Evolutionary conservation across 2,329 filamentous ascomycete species (phyloP).

Genomic region (Acrodontium crateriforme): DNA sequence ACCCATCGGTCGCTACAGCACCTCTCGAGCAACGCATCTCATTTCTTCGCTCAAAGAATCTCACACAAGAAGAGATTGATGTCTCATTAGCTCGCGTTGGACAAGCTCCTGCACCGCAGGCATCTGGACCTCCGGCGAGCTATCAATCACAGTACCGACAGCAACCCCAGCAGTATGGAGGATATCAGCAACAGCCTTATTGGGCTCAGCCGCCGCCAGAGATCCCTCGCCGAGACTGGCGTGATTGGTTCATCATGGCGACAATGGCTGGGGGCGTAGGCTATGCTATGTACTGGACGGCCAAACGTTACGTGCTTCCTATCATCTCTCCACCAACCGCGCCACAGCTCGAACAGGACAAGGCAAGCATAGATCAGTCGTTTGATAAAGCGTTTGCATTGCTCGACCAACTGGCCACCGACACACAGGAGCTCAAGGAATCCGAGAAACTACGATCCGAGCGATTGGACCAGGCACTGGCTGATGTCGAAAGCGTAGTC

Average conservation of each 20-base stretch:
- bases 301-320: slow-evolving; percentile 86
- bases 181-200: slow-evolving; percentile 30
- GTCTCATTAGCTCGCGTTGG: slow-evolving; percentile 64
- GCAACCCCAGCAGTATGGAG: slow-evolving; percentile 24
- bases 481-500: slow-evolving; percentile 74
- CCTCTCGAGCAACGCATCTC: slow-evolving; percentile 86
- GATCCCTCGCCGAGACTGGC: slow-evolving; percentile 76
- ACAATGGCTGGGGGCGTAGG: slow-evolving; percentile 82
- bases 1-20: slow-evolving; percentile 78
- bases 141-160: slow-evolving; percentile 22
- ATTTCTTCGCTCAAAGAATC: slow-evolving; percentile 90
- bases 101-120: slow-evolving; percentile 36
- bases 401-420: slow-evolving; percentile 80
- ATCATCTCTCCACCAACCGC: slow-evolving; percentile 87
- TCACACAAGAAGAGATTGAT: slow-evolving; percentile 91
- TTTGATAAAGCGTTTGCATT: slow-evolving; percentile 86
- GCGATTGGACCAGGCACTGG: slow-evolving; percentile 65
- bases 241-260: slow-evolving; percentile 99
- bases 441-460: slow-evolving; percentile 76
- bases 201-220: slow-evolving; percentile 42
- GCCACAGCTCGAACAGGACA: slow-evolving; percentile 87
- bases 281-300: slow-evolving; percentile 77
- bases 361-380: slow-evolving; percentile 78
- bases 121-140: slow-evolving; percentile 33
- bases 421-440: slow-evolving; percentile 76